Base-by-base conservation (phyloP, 2,329 filamentous ascomycete species). In the Aspergillus glaucus region DNA sequence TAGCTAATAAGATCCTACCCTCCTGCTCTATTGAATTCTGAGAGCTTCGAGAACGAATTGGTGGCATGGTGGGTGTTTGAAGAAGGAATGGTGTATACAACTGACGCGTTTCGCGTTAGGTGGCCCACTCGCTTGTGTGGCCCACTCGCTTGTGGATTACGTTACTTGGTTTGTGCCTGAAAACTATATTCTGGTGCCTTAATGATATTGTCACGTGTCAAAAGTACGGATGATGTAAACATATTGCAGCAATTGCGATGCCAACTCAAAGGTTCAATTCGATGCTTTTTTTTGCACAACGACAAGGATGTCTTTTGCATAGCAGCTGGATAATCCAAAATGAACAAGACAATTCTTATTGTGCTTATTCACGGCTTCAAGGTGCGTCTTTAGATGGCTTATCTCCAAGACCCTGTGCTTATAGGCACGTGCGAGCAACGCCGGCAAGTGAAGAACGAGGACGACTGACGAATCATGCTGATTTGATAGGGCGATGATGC, bases 281-380 rank as follows among this genome's bases (percentile, higher is more conserved):
- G 26, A 15, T 10, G 17, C 8, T 43, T 43, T 47, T 45, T 30
- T 12, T 12, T 30, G 9, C 24, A 24, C 30, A 21, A 48, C 42
- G 46, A 47, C 43, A 44, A 40, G 44, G 36, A 52, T 55, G 49
- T 44, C 32, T 19, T 30, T 12, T 45, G 37, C n/a, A 17, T 32
- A 41, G 48, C 40, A 41, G 42, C 43, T 15, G 28, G 17, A 26
- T 8, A 28, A 14, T 15, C 3, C 37, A 64, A 53, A 48, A 75
- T 74, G 72, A 68, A 64, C 51, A 75, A 74, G 53, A 74, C 70
- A 50, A 57, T 75, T 37, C 61, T 75, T 43, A 59, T 75, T 39
- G 72, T 74, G 43, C 75, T 75, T 50, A 73, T 76, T 26, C 73
- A 76, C 50, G 73, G 73, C 36, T 76, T 76, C 59, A 72, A 75